These are phyloP conservation scores for Peronospora tabacina DNA, from an alignment of 352 stramenopile species.

Conservation along the genomic window DNA sequence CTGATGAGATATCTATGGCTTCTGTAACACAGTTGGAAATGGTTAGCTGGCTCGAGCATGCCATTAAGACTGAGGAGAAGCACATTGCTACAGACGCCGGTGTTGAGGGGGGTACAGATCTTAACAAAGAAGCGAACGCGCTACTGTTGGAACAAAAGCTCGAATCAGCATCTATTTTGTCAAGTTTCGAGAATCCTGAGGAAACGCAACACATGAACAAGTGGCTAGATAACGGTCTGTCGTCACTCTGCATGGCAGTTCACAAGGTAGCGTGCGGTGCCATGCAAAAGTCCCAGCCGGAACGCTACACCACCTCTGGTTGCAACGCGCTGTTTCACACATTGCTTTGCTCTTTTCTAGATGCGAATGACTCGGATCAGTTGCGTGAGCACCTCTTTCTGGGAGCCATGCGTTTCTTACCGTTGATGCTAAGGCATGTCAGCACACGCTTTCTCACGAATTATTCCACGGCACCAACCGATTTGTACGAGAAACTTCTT, in stretches of 20 bases:
- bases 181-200: conserved; percentile 9
- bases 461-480: conserved; percentile 15
- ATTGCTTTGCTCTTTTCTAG: conserved; percentile 66
- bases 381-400: conserved; percentile 59
- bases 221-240: conserved; percentile 61
- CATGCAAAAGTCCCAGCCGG: conserved; percentile 76
- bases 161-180: conserved; percentile 8
- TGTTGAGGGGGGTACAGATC: conserved; percentile 12
- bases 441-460: conserved; percentile 22
- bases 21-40: conserved; percentile 28
- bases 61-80: conserved; percentile 11
- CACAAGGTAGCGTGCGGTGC: conserved; percentile 76
- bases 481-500: conserved; percentile 39
- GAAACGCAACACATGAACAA: conserved; percentile 30
- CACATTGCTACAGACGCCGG: neutral
- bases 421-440: conserved; percentile 63
- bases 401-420: conserved; percentile 65
- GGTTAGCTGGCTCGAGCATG: conserved; percentile 39
- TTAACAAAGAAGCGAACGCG: conserved; percentile 15
- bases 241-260: conserved; percentile 78
- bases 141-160: conserved; percentile 33
- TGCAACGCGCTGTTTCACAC: conserved; percentile 78
- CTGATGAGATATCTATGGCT: conserved; percentile 9
- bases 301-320: conserved; percentile 67
- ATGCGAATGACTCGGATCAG: conserved; percentile 47